Conservation (phyloP, 257 asterid species). For the Plantago ovata region DNA sequence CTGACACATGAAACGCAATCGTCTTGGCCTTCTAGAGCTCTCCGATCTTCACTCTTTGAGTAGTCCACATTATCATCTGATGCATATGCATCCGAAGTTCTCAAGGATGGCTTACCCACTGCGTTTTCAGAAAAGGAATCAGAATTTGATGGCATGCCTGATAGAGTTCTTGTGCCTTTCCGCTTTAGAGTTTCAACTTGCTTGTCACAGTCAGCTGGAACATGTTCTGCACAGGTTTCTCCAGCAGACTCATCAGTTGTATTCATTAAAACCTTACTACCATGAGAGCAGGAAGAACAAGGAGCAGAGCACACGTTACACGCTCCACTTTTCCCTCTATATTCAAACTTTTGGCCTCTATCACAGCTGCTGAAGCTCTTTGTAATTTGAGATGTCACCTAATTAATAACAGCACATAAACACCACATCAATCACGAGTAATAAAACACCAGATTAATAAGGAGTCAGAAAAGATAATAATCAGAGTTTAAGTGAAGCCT, state of each 20-base stretch:
- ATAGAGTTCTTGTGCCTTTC: constrained; percentile 41
- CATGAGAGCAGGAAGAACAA: constrained; percentile 64
- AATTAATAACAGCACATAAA: constrained; percentile 21
- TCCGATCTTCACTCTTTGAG: constrained; percentile 37
- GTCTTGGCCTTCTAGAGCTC: constrained; percentile 48
- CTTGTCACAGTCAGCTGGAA: constrained; percentile 19
- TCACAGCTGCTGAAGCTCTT: constrained; percentile 26
- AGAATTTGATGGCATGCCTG: constrained; percentile 40
- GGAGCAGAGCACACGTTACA: constrained; percentile 71
- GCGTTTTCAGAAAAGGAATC: constrained; percentile 54
- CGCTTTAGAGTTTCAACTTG: constrained; percentile 38
- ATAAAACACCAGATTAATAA: constrained; percentile 8
- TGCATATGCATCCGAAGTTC: constrained; percentile 45
- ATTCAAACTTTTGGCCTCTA: constrained; percentile 33
- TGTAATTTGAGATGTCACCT: constrained; percentile 45
- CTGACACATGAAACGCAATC: constrained; percentile 53
- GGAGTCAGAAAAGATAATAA: constrained; percentile 2
- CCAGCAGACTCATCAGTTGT: constrained; percentile 62
- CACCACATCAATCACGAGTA: background rate
- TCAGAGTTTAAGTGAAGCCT: constrained; percentile 11
- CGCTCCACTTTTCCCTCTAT: constrained; percentile 40
- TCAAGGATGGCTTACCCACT: constrained; percentile 40
- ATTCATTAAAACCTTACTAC: constrained; percentile 44
- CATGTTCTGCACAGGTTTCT: constrained; percentile 48
- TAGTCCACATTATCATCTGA: constrained; percentile 41